Conservation (phyloP, 2,329 filamentous ascomycete species). For the Stemphylium beticola region DNA sequence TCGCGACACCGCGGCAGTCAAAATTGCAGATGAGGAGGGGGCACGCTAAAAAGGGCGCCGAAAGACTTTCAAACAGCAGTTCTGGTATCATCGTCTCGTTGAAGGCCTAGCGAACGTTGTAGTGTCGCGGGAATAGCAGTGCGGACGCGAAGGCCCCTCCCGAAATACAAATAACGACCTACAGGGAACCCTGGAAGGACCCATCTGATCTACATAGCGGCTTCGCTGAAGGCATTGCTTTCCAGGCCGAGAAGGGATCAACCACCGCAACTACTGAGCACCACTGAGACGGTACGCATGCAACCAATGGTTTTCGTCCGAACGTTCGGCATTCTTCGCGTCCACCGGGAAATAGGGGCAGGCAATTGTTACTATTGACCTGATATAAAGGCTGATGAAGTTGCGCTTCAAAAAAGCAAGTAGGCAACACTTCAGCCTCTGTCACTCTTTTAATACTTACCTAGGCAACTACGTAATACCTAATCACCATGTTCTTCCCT, state of each 20-base stretch:
- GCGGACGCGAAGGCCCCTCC: neutral
- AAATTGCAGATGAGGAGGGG: too few relatives aligned
- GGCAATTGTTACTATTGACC: neutral
- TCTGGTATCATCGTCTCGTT: neutral
- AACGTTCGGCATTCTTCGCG: neutral
- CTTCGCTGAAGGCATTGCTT: slow-evolving; percentile 9
- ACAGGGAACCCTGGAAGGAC: slow-evolving; percentile 1
- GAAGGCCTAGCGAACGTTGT: neutral
- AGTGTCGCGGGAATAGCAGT: neutral
- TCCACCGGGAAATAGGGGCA: slow-evolving; percentile 6
- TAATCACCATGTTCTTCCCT: slow-evolving; percentile 32
- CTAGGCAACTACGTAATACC: slow-evolving; percentile 6
- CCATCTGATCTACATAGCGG: slow-evolving; percentile 6
- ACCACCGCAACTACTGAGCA: slow-evolving; percentile 17
- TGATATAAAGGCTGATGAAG: slow-evolving; percentile 14
- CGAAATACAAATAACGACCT: slow-evolving; percentile 6
- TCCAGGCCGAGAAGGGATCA: slow-evolving; percentile 14
- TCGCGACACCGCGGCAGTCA: neutral
- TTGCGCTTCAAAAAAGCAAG: slow-evolving; percentile 5
- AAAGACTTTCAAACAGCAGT: too few relatives aligned
- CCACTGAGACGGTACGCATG: neutral
- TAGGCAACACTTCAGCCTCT: slow-evolving; percentile 21
- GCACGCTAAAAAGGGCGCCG: too few relatives aligned
- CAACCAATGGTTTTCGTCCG: slow-evolving; percentile 7
- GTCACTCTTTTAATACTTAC: slow-evolving; percentile 16